Percentiles rank a stretch among this genome's conserved stretches.
Conservation (phyloP, 495 filamentous ascomycete genomes). For the Penicillium fimorum region DNA sequence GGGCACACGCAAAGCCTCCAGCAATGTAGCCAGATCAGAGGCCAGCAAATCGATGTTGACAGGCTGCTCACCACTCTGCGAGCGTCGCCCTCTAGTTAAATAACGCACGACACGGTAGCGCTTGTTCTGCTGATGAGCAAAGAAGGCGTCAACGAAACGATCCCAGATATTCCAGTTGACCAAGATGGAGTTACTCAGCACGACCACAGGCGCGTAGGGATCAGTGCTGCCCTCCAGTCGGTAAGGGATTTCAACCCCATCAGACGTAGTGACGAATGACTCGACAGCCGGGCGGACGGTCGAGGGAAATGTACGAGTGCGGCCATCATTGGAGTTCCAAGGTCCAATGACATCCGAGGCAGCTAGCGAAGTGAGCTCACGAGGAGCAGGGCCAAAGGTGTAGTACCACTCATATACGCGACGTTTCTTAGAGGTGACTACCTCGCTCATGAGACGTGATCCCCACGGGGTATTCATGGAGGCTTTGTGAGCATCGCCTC, state of each 20-base stretch:
- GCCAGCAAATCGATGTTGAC: slow-evolving; percentile 64
- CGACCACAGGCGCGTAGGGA: slow-evolving; percentile 63
- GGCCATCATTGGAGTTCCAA: slow-evolving; percentile 54
- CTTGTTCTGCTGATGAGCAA: slow-evolving; percentile 55
- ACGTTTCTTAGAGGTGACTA: slow-evolving; percentile 53
- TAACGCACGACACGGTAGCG: slow-evolving; percentile 71
- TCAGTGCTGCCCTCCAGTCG: slow-evolving; percentile 69
- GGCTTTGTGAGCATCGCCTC: slow-evolving; percentile 60
- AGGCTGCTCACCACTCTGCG: slow-evolving; percentile 41
- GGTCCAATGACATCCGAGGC: slow-evolving; percentile 35
- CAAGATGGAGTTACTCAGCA: slow-evolving; percentile 74
- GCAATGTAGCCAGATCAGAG: slow-evolving; percentile 58
- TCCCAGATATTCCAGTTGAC: slow-evolving; percentile 76
- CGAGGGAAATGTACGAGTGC: slow-evolving; percentile 52
- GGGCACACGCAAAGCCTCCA: slow-evolving; percentile 57
- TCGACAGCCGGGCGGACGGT: slow-evolving; percentile 55
- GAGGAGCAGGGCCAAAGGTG: slow-evolving; percentile 69
- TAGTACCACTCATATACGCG: slow-evolving; percentile 70
- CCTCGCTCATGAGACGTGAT: slow-evolving; percentile 52
- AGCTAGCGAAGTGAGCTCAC: slow-evolving; percentile 56
- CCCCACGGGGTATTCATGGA: slow-evolving; percentile 58
- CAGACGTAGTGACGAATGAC: slow-evolving; percentile 63
- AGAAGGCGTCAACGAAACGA: slow-evolving; percentile 58
- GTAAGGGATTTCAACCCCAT: slow-evolving; percentile 67
- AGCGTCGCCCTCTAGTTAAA: slow-evolving; percentile 61